Percentiles rank a stretch among this genome's conserved stretches.
phyloP scores from a whole-genome alignment of 1,284 basidiomycete species.

The Rhodotorula glutinis region DNA sequence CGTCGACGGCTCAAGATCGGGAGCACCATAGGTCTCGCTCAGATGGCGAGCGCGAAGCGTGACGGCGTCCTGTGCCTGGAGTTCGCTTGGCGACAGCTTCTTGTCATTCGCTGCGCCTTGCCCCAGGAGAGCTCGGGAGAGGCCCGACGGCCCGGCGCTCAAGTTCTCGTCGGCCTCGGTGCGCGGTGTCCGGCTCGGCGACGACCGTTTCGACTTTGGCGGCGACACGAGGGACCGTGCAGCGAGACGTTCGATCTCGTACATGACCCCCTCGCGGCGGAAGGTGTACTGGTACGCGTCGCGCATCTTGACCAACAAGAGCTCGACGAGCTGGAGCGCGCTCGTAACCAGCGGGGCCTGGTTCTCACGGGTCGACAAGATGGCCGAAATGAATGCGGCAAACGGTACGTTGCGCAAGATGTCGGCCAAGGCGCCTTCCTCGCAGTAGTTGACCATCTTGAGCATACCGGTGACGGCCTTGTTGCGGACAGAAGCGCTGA shows the following conservation, averaged over 20 bases:
- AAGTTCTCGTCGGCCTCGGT: background rate
- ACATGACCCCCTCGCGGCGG: conserved; percentile 86
- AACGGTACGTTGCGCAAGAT: conserved; percentile 79
- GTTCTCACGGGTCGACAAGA: conserved; percentile 71
- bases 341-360: conserved; percentile 78
- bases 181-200: conserved; percentile 9
- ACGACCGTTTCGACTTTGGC: conserved; percentile 54
- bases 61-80: conserved; percentile 72
- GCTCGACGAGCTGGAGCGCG: conserved; percentile 84
- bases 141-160: background rate
- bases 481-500: conserved; percentile 74
- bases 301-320: conserved; percentile 76
- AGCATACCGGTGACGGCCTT: conserved; percentile 81
- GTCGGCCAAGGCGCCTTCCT: conserved; percentile 67
- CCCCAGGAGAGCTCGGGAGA: background rate
- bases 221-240: conserved; percentile 55
- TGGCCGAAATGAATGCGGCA: conserved; percentile 85
- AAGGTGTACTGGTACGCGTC: conserved; percentile 79
- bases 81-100: conserved; percentile 26
- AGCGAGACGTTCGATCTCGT: conserved; percentile 77
- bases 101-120: conserved; percentile 4
- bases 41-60: conserved; percentile 83
- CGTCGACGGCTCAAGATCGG: conserved; percentile 52
- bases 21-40: conserved; percentile 66
- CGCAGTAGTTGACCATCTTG: conserved; percentile 83